Base-by-base conservation (phyloP, 192 early-diverging fungal species). In the Podila epicladia region DNA sequence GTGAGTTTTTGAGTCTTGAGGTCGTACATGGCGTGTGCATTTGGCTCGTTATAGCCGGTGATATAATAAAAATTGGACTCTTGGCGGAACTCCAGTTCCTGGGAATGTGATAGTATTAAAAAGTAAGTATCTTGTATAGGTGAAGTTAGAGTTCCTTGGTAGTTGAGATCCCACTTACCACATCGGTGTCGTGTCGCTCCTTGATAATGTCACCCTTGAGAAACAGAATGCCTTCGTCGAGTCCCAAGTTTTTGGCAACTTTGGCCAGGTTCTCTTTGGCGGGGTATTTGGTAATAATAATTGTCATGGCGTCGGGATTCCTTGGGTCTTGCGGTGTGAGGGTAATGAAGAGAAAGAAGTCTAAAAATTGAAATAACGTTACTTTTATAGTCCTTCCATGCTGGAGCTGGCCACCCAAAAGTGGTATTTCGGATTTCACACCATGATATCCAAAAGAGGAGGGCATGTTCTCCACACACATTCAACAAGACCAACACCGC, bases 41-140 rank as follows among this genome's bases (percentile, higher is more conserved):
- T 94, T 17, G 94, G 93, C 79, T 93, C 93, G 58, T 85, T 84
- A 63, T 91, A 90, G 67, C 95, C 95, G 20, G 95, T 93, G 19
- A 96, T 85, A 71, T 97, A 98, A 83, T 92, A 94, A 64, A 96
- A 97, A 87, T 94, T 93, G 58, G 90, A 91, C 80, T 96, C 94
- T 77, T 97, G 96, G 64, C 94, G 87, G 83, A 95, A 96, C 35
- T 88, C 82, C 37, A 91, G 82, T 82, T 97, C 96, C 75, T 79
- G 48, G 37, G 63, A 76, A 80, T 70, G 88, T 85, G 17, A 26
- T 9, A 28, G 13, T 4, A 12, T 26, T 26, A 7, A 5, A 49
- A 48, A 9, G 19, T 20, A 53, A 49, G 20, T 41, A 49, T 9
- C 29, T 80, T 58, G 85, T 80, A 6, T 29, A 29, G 29, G 29